phyloP scores from a whole-genome alignment of 192 early-diverging fungal species.

The Backusella psychrophila region DNA sequence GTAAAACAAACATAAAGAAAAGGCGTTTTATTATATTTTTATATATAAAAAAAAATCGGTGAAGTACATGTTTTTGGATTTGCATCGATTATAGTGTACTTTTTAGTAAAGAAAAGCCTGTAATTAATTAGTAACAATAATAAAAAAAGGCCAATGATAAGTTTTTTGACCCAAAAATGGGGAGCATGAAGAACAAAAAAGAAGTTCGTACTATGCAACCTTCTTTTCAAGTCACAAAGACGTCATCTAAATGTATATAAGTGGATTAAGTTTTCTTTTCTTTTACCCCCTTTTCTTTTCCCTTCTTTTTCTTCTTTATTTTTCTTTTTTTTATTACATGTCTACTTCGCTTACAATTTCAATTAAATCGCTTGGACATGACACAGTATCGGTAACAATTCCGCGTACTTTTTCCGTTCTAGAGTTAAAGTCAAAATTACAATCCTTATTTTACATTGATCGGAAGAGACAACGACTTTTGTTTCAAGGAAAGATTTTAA shows the following conservation, averaged over 20 bases:
- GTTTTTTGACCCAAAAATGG: not conserved
- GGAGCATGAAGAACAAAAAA: not conserved
- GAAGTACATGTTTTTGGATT: not conserved
- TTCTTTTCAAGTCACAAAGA: not conserved
- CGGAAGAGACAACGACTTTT: conserved; percentile 46
- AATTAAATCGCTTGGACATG: conserved; percentile 25
- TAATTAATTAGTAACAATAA: not conserved
- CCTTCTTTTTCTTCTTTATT: not conserved
- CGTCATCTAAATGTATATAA: conserved; percentile 4
- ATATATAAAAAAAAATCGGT: not conserved
- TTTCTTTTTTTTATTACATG: not conserved
- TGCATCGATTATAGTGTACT: not conserved
- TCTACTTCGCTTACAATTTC: not conserved
- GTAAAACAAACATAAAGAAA: not conserved
- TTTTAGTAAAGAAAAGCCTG: not conserved
- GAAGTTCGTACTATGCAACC: not conserved
- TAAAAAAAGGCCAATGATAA: not conserved
- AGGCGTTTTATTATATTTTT: not conserved
- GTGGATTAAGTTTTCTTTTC: not conserved
- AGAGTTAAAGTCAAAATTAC: conserved; percentile 41
- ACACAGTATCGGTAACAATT: conserved; percentile 39
- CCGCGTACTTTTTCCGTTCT: conserved; percentile 40
- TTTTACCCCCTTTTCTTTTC: not conserved
- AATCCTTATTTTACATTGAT: conserved; percentile 35
- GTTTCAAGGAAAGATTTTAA: conserved; percentile 45